phyloP scores from a whole-genome alignment of 768 basidiomycete genomes.

The Roridomyces roridus region DNA sequence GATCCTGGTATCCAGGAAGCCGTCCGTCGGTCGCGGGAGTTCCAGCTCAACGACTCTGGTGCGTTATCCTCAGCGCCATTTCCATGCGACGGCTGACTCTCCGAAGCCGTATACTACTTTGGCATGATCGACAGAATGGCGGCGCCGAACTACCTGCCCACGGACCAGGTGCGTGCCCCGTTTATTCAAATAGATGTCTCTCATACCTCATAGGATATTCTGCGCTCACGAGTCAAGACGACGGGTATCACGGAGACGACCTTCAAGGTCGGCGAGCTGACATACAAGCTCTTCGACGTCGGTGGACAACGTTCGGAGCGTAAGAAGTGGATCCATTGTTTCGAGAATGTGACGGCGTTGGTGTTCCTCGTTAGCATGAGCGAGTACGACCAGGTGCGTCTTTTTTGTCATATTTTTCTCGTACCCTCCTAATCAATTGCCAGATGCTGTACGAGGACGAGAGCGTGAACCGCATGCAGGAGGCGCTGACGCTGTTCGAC shows the following conservation, averaged over 20 bases:
- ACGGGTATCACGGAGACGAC: constrained; percentile 2
- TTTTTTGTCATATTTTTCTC: too few relatives aligned
- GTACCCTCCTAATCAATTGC: too few relatives aligned
- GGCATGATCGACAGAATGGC: constrained; percentile 44
- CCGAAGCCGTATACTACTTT: constrained; percentile 96
- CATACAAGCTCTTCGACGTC: constrained; percentile 3
- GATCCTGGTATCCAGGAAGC: constrained; percentile 83
- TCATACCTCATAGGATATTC: too few relatives aligned
- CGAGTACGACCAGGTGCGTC: too few relatives aligned
- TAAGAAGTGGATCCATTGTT: background rate
- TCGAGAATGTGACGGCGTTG: background rate
- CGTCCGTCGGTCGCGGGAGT: constrained; percentile 87
- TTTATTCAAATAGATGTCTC: too few relatives aligned
- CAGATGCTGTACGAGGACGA: too few relatives aligned
- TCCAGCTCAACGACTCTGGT: constrained; percentile 97
- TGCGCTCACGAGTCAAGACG: constrained; percentile 2
- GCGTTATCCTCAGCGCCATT: too few relatives aligned
- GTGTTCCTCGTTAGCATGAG: constrained; percentile 1
- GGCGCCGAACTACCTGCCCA: constrained; percentile 1
- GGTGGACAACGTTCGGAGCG: too few relatives aligned
- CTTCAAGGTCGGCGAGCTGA: constrained; percentile 5
- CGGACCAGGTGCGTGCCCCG: too few relatives aligned
- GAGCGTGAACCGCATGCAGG: too few relatives aligned
- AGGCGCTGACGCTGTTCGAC: constrained; percentile 70
- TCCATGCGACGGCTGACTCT: too few relatives aligned